Percentiles rank a stretch among this genome's conserved stretches.
These are phyloP conservation scores for Penicillium hesseltinei DNA, from an alignment of 2,329 filamentous ascomycete genomes.

Conservation along the genomic window DNA sequence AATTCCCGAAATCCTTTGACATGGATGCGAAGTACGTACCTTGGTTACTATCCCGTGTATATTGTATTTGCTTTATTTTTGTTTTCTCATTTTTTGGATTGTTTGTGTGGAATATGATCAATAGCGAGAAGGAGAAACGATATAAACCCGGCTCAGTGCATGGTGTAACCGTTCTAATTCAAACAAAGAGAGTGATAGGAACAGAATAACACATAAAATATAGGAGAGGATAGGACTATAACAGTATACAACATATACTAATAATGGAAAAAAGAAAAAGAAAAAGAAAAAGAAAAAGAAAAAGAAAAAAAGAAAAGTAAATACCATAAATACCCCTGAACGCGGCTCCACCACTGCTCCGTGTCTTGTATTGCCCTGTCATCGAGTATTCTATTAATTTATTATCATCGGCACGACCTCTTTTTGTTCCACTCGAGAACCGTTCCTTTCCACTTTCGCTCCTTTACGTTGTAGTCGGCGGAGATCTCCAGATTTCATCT, in stretches of 20 bases:
- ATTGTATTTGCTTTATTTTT: neutral
- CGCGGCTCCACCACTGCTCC: conserved; percentile 4
- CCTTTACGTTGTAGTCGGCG: conserved; percentile 5
- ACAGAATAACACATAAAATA: neutral
- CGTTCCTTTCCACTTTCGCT: conserved; percentile 9
- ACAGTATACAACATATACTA: conserved; percentile 1
- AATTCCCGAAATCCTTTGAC: neutral
- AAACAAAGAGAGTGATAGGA: neutral
- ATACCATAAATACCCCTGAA: conserved; percentile 13
- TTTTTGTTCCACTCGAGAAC: conserved; percentile 7
- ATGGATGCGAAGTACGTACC: neutral
- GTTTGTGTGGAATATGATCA: neutral
- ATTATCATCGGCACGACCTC: conserved; percentile 7
- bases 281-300: neutral
- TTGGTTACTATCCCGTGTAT: neutral
- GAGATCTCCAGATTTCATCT: conserved; percentile 12
- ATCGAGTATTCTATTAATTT: conserved; percentile 13
- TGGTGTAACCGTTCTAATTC: neutral
- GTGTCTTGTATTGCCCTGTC: conserved; percentile 5
- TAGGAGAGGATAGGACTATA: neutral
- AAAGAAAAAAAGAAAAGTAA: neutral
- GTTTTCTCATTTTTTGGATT: neutral
- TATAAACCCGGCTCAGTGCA: neutral
- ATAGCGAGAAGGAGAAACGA: neutral
- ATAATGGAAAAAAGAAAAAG: neutral